A percentile compares a stretch with the other conserved stretches of the same genome.
Evolutionary conservation across 495 filamentous ascomycete species (phyloP).

Genomic region (Aspergillus baeticus): DNA sequence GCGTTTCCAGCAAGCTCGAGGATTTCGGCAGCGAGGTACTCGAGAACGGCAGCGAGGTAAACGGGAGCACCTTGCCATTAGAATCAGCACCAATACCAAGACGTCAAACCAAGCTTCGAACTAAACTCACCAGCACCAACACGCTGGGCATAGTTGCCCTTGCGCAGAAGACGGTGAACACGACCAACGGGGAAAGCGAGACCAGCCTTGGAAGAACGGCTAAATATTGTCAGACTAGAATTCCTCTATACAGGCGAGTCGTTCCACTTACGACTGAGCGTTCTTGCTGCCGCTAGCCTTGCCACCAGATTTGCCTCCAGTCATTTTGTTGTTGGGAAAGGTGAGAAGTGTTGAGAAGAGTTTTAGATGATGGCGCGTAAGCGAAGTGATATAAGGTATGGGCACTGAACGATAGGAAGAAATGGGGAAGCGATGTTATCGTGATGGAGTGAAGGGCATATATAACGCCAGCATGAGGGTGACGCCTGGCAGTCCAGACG

Average conservation of each 20-base stretch:
- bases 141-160: conserved; percentile 99
- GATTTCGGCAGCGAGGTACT: conserved; percentile 98
- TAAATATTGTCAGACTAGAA: conserved; percentile 46
- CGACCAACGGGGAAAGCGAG: conserved; percentile 98
- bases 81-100: conserved; percentile 25
- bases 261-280: conserved; percentile 84
- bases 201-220: conserved; percentile 98
- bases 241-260: conserved; percentile 24
- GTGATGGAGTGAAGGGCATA: conserved; percentile 37
- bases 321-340: conserved; percentile 75
- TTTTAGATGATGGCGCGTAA: not conserved
- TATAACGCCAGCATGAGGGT: conserved; percentile 48
- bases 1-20: conserved; percentile 98
- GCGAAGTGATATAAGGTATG: conserved; percentile 1
- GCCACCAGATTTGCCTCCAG: conserved; percentile 97
- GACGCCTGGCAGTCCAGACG: conserved; percentile 41
- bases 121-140: conserved; percentile 80
- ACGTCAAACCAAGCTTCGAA: not conserved
- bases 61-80: conserved; percentile 74
- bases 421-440: conserved; percentile 27
- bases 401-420: conserved; percentile 20
- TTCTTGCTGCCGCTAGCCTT: conserved; percentile 97
- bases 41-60: conserved; percentile 96
- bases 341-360: not conserved
- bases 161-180: conserved; percentile 99